Base-by-base conservation (phyloP, 2,329 filamentous ascomycete species). In the Waltergamsia citrina region DNA sequence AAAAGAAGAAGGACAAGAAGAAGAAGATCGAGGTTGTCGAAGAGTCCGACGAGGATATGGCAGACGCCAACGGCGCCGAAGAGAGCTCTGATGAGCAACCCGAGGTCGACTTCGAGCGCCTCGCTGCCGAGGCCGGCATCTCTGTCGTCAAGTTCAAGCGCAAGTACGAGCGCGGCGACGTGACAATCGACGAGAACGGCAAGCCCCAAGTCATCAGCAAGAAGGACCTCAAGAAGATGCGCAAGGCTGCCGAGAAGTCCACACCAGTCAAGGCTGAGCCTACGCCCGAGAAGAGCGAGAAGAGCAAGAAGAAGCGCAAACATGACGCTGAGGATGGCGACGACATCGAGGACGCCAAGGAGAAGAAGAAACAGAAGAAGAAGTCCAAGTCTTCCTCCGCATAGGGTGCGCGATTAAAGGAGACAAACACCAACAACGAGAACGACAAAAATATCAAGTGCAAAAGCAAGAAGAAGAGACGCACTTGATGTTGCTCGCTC, bases 81-180 rank as follows among this genome's bases (percentile, higher is more conserved):
- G 47, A 52, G 32, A 50, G 46, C 31, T 51, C 53, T 10, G 48
- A 56, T 5, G 49, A 50, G 26, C 49, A 39, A 29, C 74, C 57
- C 43, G 75, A 67, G 51, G 69, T 60, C 40, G 71, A 76, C 41
- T 74, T 66, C 47, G 67, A 71, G 53, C 65, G 68, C 29, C 56
- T 80, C 29, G 83, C 83, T 26, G 74, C 71, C 39, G 67, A 72
- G 44, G 74, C 79, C 7, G 81, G 81, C 40, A 65, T 87, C 38
- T 82, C 78, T 7, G 72, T 83, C 35, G 76, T 75, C 63, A 81
- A 85, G 62, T 87, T 86, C 63, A 78, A 82, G 67, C 71, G 79
- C 55, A 86, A 86, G 69, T 77, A 77, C 44, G 81, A 84, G 60
- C 72, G 79, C 41, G 83, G 83, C 24, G 80, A 86, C 50, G 81